Evolutionary conservation across 1,284 basidiomycete species (phyloP), one percentile per base, ranked within the genome.

Genomic region (Sanghuangporus sanghuang): DNA sequence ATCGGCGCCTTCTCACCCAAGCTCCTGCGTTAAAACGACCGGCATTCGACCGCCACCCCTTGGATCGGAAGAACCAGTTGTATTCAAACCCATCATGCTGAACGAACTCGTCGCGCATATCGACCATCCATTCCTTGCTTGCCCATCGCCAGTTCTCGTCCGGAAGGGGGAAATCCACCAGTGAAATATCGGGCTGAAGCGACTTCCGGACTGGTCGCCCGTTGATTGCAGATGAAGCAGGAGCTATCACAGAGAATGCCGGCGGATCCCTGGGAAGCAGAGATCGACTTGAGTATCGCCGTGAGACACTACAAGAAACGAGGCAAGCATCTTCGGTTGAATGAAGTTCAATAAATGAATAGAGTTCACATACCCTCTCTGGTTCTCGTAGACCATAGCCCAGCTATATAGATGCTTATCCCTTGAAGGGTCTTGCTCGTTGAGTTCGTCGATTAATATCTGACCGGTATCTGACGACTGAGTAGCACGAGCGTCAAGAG

Each of bases 61-160:
- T 79, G 32, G 75, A 72, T 16, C 87, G 82, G 68, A 93, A 93
- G 65, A 77, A 72, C 83, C 86, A 90, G 70, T 91, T 92, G 75
- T 93, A 93, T 73, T 93, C 88, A 67, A 92, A 93, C 46, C 90
- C 90, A 68, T 93, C 90, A 67, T 89, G 81, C 69, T 90, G 87
- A 4, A 92, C 86, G 68, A 86, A 81, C 57, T 88, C 89, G 67
- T 89, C 84, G 46, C 87, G 86, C 90, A 93, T 93, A 75, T 93
- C 91, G 64, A 92, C 84, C 88, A 93, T 89, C 90, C 90, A 93
- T 6, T 81, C 75, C 40, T 81, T 81, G 42, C 89, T 90, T 2
- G 91, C 84, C 90, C 90, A 93, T 52, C 75, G 80, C 91, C 91
- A 93, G 11, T 81, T 83, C 27, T 89, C 90, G 68, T 92, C 89